Evolutionary conservation across 768 basidiomycete genomes (phyloP).

Genomic region (Daedaleopsis sinensis): DNA sequence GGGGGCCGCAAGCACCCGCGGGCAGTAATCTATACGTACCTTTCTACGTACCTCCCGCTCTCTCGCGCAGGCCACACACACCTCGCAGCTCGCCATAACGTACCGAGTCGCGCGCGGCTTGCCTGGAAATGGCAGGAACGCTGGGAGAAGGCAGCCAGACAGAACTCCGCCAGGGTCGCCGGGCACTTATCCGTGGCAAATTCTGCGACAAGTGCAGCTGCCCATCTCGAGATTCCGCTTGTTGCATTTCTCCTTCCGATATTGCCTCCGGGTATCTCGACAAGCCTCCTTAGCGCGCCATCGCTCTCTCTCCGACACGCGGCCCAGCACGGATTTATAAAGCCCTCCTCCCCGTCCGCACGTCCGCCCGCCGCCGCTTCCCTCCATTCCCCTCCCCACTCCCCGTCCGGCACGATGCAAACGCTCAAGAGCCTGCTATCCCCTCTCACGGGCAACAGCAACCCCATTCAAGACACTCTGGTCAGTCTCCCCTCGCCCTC

Average conservation of each 20-base stretch:
- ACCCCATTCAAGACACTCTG: slow-evolving; percentile 77
- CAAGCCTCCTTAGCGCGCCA: slow-evolving; percentile 6
- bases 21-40: background rate
- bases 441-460: slow-evolving; percentile 60
- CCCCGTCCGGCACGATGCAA: slow-evolving; percentile 53
- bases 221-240: slow-evolving; percentile 16
- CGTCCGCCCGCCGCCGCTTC: slow-evolving; percentile 19
- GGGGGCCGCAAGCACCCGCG: background rate
- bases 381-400: slow-evolving; percentile 17
- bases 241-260: slow-evolving; percentile 18
- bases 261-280: slow-evolving; percentile 4
- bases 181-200: slow-evolving; percentile 9
- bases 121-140: background rate
- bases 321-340: slow-evolving; percentile 24
- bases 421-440: slow-evolving; percentile 70
- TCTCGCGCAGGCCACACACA: background rate
- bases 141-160: background rate
- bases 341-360: slow-evolving; percentile 13
- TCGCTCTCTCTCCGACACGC: slow-evolving; percentile 21
- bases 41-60: background rate
- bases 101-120: background rate
- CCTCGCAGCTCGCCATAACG: background rate
- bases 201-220: background rate
- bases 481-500: slow-evolving; percentile 41
- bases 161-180: background rate